Base-by-base conservation (phyloP, 2,329 filamentous ascomycete species). In the Camptophora hylomeconis region DNA sequence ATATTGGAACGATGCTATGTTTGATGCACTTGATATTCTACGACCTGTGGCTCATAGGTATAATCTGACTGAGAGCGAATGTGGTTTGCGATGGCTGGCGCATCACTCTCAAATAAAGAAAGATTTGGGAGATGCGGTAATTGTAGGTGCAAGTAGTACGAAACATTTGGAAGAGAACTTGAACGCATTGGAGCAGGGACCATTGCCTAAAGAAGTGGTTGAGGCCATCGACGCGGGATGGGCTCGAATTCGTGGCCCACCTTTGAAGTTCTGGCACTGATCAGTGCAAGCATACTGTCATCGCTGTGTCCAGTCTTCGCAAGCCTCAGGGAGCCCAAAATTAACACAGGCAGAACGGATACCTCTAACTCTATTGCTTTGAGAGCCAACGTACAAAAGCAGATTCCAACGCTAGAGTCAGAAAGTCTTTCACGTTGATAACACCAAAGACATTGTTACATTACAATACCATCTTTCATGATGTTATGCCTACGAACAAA, bases 211-310 rank as follows among this genome's bases (percentile, higher is more conserved):
- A 8, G 80, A 83, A 16, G 75, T 92, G 11, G 66, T 92, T 8
- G 54, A 75, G 49, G 74, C 69, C 8, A 58, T 92, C 33, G 81
- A 92, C 43, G 60, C 80, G 52, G 82, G 80, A 3, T 92, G 84
- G 83, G 14, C 62, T 43, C 24, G 18, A 11, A 58, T 77, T 11
- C 60, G 21, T 6, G 21, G 21, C 14, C n/a, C n/a, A 23, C 11
- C n/a, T n/a, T n/a, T n/a, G 11, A 23, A 23, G 21, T 23, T 11
- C 21, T 23, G 21, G 21, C 21, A 23, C 14, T 23, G 21, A 23
- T n/a, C n/a, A n/a, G n/a, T n/a, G n/a, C n/a, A n/a, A n/a, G n/a
- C n/a, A n/a, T n/a, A n/a, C n/a, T n/a, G n/a, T n/a, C n/a, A n/a
- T n/a, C n/a, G n/a, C n/a, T n/a, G n/a, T n/a, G n/a, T n/a, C n/a